Conservation (phyloP, 768 basidiomycete genomes). For the Cyathus striatus region DNA sequence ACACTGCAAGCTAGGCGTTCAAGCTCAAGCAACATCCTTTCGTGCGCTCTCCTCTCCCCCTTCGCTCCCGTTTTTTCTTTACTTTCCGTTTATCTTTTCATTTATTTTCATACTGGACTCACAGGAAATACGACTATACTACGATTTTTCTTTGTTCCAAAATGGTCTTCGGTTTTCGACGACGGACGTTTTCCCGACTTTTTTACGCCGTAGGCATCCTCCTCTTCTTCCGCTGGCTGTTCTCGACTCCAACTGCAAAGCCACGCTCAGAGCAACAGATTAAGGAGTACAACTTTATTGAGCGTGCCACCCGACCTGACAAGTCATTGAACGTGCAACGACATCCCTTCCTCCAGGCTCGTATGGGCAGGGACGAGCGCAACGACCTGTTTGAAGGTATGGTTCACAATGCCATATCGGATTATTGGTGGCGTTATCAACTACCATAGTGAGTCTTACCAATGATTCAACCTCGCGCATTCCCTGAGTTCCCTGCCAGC, state of each 20-base stretch:
- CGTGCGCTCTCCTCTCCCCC: too few relatives aligned
- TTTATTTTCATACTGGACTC: too few relatives aligned
- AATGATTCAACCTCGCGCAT: slow-evolving; percentile 1
- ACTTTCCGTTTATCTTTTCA: too few relatives aligned
- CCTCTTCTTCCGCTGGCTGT: slow-evolving; percentile 28
- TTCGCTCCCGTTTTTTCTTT: too few relatives aligned
- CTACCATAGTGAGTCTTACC: slow-evolving; percentile 70
- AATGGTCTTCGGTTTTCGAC: slow-evolving; percentile 41
- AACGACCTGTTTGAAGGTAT: slow-evolving; percentile 76
- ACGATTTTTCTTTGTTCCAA: too few relatives aligned
- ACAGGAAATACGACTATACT: too few relatives aligned
- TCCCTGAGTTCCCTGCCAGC: slow-evolving; percentile 27
- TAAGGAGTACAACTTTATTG: slow-evolving; percentile 46
- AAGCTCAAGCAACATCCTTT: too few relatives aligned
- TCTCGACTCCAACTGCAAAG: slow-evolving; percentile 22
- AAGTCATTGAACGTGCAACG: slow-evolving; percentile 85
- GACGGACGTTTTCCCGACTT: slow-evolving; percentile 44
- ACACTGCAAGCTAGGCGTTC: too few relatives aligned
- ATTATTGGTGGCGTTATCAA: slow-evolving; percentile 93
- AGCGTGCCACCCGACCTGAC: slow-evolving; percentile 56
- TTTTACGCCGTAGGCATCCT: slow-evolving; percentile 23
- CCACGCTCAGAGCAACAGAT: slow-evolving; percentile 34
- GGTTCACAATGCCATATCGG: slow-evolving; percentile 69
- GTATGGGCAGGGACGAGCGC: slow-evolving; percentile 83
- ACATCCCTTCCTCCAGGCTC: slow-evolving; percentile 81